Evolutionary conservation across 129 eudicot genomes (phyloP).

Genomic region (Flaveria bidentis): DNA sequence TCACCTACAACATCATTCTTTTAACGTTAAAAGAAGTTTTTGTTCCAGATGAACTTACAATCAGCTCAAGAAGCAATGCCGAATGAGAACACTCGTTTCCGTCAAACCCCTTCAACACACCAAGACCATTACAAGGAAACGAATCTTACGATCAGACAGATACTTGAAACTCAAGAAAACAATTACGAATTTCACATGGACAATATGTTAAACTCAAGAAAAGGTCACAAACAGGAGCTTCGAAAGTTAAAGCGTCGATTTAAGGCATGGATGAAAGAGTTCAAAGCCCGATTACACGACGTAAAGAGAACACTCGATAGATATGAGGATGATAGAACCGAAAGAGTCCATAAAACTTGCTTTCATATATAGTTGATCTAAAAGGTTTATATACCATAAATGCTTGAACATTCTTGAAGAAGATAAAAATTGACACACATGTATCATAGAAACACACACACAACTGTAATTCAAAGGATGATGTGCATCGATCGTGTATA

Average conservation of each 20-base stretch:
- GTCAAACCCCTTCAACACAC: neutral
- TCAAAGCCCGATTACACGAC: constrained; percentile 46
- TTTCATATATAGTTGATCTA: constrained; percentile 14
- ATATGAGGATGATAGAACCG: constrained; percentile 34
- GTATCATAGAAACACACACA: neutral
- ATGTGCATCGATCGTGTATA: neutral
- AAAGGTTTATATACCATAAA: neutral
- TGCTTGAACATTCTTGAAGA: constrained; percentile 5
- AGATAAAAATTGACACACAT: neutral
- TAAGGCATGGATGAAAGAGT: constrained; percentile 72
- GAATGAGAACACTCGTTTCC: constrained; percentile 14
- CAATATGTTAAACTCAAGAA: constrained; percentile 9
- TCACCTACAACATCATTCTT: neutral
- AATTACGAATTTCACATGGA: neutral
- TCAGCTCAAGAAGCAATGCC: constrained; percentile 18
- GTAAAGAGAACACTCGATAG: constrained; percentile 45
- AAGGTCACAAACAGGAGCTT: constrained; percentile 46
- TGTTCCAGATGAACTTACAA: constrained; percentile 27
- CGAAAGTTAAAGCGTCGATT: constrained; percentile 49
- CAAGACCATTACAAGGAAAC: constrained; percentile 6
- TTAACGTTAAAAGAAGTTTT: neutral
- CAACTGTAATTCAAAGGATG: neutral
- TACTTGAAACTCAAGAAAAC: constrained; percentile 29
- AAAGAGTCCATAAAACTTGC: constrained; percentile 45
- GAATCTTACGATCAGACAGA: constrained; percentile 31